These are phyloP conservation scores for Boletales sp. DNA, from an alignment of 768 basidiomycete species.

Conservation along the genomic window DNA sequence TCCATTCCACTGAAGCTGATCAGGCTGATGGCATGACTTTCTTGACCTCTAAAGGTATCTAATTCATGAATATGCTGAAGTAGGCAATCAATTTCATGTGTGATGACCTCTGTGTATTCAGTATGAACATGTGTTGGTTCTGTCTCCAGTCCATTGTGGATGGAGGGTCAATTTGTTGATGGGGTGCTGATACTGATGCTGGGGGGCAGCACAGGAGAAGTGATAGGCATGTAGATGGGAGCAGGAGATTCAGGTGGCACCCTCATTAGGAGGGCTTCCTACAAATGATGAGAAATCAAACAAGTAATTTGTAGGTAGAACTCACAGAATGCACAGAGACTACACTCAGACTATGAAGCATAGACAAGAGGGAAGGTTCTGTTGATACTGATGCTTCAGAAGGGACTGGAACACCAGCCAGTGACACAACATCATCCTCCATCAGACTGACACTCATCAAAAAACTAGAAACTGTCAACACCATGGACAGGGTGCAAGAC, in stretches of 20 bases:
- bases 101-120: constrained; percentile 39
- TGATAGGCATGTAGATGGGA: constrained; percentile 24
- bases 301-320: constrained; percentile 3
- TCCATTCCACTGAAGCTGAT: too few species aligned
- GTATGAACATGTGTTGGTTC: constrained; percentile 36
- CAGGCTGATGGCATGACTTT: too few species aligned
- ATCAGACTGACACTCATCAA: constrained; percentile 36
- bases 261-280: constrained; percentile 33
- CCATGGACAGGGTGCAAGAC: constrained; percentile 37
- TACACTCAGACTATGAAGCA: constrained; percentile 25
- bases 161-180: constrained; percentile 44
- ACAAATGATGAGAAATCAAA: constrained; percentile 1
- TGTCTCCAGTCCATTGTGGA: constrained; percentile 45
- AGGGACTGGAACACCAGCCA: constrained; percentile 13
- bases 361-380: constrained; percentile 55
- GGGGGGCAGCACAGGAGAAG: constrained; percentile 41
- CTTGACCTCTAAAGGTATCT: constrained; percentile 57
- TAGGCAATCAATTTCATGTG: constrained; percentile 50
- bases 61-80: constrained; percentile 59
- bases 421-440: constrained; percentile 27
- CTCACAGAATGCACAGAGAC: constrained; percentile 34
- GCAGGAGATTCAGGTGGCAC: constrained; percentile 26
- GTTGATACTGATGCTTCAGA: constrained; percentile 49
- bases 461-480: constrained; percentile 42
- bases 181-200: constrained; percentile 53